Evolutionary conservation across 805 yeast genomes (phyloP).

Genomic region (Kodamaea kaohsiungensis): DNA sequence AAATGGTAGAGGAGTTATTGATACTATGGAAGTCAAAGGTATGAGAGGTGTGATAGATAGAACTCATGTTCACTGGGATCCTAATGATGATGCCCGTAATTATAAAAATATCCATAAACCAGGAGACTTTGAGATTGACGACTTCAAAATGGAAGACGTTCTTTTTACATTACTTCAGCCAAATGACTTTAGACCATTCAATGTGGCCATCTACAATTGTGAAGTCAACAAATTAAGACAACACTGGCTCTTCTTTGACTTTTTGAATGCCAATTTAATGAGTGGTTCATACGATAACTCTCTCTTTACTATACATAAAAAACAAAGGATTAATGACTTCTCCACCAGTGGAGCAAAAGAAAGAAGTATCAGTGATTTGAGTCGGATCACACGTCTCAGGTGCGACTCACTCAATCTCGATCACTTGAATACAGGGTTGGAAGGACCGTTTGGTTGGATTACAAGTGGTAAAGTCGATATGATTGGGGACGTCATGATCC

Average conservation of each 20-base stretch:
- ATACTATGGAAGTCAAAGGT: constrained; percentile 75
- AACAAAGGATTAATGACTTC: constrained; percentile 59
- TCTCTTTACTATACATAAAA: constrained; percentile 84
- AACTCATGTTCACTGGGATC: constrained; percentile 80
- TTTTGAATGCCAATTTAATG: constrained; percentile 77
- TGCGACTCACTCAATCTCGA: constrained; percentile 85
- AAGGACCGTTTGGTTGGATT: constrained; percentile 98
- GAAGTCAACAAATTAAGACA: constrained; percentile 78
- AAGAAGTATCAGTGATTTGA: constrained; percentile 6
- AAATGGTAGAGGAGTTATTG: constrained; percentile 83
- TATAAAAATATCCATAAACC: constrained; percentile 72
- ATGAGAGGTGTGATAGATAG: constrained; percentile 92
- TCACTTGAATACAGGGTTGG: constrained; percentile 85
- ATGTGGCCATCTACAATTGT: constrained; percentile 84
- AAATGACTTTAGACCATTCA: constrained; percentile 74
- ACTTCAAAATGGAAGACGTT: constrained; percentile 80
- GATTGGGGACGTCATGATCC: constrained; percentile 86
- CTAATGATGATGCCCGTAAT: constrained; percentile 78
- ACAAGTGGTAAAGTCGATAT: constrained; percentile 89
- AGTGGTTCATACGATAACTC: constrained; percentile 94
- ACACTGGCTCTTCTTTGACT: constrained; percentile 91
- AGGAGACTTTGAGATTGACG: constrained; percentile 92
- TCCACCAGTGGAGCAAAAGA: constrained; percentile 9
- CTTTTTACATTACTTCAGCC: constrained; percentile 84
- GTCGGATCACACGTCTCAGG: constrained; percentile 70